Conservation (phyloP, 768 basidiomycete species). For the Boletus coccyginus region DNA sequence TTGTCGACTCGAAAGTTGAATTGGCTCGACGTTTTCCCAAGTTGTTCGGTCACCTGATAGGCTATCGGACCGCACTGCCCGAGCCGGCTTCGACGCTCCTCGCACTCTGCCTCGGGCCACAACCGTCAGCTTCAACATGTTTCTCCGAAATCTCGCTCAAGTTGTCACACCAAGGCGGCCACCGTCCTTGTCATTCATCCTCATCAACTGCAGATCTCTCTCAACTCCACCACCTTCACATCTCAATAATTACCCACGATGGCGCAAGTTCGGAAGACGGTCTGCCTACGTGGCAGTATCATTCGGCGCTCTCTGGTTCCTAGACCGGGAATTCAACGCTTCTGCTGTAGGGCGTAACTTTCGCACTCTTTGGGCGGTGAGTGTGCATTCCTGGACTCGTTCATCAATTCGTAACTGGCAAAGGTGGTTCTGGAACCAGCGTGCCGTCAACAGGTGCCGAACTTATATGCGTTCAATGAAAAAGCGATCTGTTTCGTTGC, state of each 20-base stretch:
- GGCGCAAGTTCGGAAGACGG: constrained; percentile 19
- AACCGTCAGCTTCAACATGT: neutral
- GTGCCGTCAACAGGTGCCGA: neutral
- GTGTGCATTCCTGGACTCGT: constrained; percentile 8
- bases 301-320: constrained; percentile 33
- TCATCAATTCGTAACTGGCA: neutral
- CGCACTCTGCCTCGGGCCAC: neutral
- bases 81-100: neutral
- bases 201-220: neutral
- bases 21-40: neutral
- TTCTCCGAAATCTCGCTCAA: neutral
- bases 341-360: constrained; percentile 47
- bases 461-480: neutral
- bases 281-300: constrained; percentile 24
- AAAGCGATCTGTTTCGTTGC: neutral
- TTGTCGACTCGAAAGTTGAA: neutral
- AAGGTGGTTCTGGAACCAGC: neutral
- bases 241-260: neutral
- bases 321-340: constrained; percentile 47
- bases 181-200: neutral
- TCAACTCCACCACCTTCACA: neutral
- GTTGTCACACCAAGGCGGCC: neutral
- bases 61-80: neutral
- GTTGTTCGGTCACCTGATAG: neutral
- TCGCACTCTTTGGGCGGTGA: constrained; percentile 50